phyloP scores from a whole-genome alignment of 1,284 basidiomycete species.

The Boletus holoroseus region DNA sequence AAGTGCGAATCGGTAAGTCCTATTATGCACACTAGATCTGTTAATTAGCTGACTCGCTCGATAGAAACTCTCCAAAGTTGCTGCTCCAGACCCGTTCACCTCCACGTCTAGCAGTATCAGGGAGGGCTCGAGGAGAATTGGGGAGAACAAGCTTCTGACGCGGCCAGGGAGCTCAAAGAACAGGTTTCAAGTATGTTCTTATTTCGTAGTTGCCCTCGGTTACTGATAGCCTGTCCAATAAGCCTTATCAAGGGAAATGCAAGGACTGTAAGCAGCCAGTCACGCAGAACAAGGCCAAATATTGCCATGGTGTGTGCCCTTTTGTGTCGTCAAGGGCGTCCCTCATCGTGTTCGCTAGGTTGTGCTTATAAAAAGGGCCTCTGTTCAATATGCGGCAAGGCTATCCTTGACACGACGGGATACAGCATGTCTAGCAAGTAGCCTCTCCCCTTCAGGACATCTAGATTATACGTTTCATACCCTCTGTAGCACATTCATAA shows the following conservation, averaged over 20 bases:
- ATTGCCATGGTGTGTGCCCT: conserved; percentile 63
- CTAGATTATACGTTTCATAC: conserved; percentile 25
- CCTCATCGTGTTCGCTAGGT: conserved; percentile 40
- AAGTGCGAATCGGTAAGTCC: conserved; percentile 62
- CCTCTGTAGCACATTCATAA: conserved; percentile 18
- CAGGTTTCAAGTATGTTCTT: conserved; percentile 56
- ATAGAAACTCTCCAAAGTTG: conserved; percentile 77
- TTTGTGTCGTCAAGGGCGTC: conserved; percentile 3
- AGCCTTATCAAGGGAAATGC: conserved; percentile 80
- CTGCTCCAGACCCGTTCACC: conserved; percentile 75
- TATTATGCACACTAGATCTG: conserved; percentile 10
- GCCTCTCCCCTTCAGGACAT: not conserved
- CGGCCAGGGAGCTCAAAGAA: conserved; percentile 63
- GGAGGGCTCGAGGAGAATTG: conserved; percentile 71
- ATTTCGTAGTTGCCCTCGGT: conserved; percentile 5
- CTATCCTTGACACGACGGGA: conserved; percentile 73
- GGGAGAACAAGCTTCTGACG: conserved; percentile 75
- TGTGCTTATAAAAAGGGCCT: conserved; percentile 81
- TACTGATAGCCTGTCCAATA: conserved; percentile 13
- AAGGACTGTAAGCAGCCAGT: conserved; percentile 77
- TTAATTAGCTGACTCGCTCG: conserved; percentile 9
- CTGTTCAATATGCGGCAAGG: conserved; percentile 79
- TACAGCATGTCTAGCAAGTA: conserved; percentile 81
- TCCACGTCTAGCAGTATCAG: conserved; percentile 68
- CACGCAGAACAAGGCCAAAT: conserved; percentile 79